Evolutionary conservation across 108 stramenopile genomes (phyloP), one percentile per base, ranked within the genome.

Genomic region (Schizochytrium sp.): DNA sequence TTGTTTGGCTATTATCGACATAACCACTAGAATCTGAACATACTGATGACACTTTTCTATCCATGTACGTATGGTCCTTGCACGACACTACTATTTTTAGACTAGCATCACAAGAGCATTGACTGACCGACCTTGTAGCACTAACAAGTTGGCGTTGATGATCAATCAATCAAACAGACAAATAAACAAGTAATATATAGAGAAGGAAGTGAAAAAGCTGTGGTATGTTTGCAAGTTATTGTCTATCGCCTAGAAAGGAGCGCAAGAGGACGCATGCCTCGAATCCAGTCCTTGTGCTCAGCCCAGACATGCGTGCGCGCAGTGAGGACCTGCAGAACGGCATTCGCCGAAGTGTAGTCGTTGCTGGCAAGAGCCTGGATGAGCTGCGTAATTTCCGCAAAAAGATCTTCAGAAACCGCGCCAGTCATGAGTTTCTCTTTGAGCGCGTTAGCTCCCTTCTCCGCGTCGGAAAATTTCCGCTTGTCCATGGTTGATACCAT

Each of bases 401-500:
- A 83, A 6, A 83, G 76, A 45, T 47, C 45, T 18, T 83, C 76
- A 3, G 76, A 12, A 83, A 83, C 76, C 4, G 48, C 76, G 45
- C 76, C 76, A 6, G 76, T 53, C 76, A 83, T 83, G 23, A 83
- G 51, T 23, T 83, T 83, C 10, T 83, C 76, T 23, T 83, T 83
- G 48, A 83, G 51, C 45, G 76, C 76, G n/a, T 83, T 47, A 12
- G 23, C 45, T 8, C 48, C 45, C 51, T 83, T 83, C n/a, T 53
- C 18, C 25, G 51, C 76, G 12, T 83, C 76, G 6, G 76, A 14
- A 53, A 53, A 53, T 45, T 83, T 83, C 16, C 76, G 6, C 51
- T 83, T 83, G 51, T 83, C 76, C 76, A 83, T 83, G n/a, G 76
- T n/a, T 21, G 76, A 83, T 6, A 83, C 76, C 19, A 53, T 53